Evolutionary conservation across 108 stramenopile genomes (phyloP), one percentile per base, ranked within the genome.

Genomic region (Skeletonema menzelii): DNA sequence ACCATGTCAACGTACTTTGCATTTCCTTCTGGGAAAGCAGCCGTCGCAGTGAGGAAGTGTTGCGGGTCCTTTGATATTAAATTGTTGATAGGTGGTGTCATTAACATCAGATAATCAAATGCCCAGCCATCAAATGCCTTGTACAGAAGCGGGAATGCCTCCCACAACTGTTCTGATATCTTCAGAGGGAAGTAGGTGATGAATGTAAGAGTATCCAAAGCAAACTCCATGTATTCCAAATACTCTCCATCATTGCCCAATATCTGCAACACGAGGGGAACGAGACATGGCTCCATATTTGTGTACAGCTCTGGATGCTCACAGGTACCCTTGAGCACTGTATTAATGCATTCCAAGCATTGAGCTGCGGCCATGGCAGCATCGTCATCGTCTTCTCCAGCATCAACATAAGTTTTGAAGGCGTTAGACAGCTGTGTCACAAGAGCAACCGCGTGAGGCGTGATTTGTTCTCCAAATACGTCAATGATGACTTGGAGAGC

Each of bases 311-410:
- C 73, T 20, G 87, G 88, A 32, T 88, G 79, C 35, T 90, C 88
- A 46, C 93, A 90, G 26, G 90, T 85, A 17, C 92, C 93, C 70
- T 92, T 95, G 8, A 99, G 85, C 24, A 97, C 93, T 17, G 97
- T 96, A 11, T 95, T 89, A 56, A 99, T 94, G 68, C 97, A 97
- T 75, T 97, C 97, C 49, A 99, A 69, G 67, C 96, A 97, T 62
- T 98, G 97, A 8, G 94, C 95, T 5, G 98, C 98, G 11, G 96
- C 97, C 91, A 97, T 94, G 22, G 97, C 93, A 32, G 97, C 97
- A 76, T 99, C 97, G 69, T 97, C 97, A 46, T 98, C 97, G 34
- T 96, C 96, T 60, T 96, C 98, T 34, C 91, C 95, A 27, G 91
- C 95, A 55, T 73, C 88, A 64, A 89, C 91, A 63, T 98, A 98